A percentile compares a stretch with the other conserved stretches of the same genome.
These are phyloP conservation scores for Ogataea glucozyma DNA, from an alignment of 805 yeast species.

Conservation along the genomic window DNA sequence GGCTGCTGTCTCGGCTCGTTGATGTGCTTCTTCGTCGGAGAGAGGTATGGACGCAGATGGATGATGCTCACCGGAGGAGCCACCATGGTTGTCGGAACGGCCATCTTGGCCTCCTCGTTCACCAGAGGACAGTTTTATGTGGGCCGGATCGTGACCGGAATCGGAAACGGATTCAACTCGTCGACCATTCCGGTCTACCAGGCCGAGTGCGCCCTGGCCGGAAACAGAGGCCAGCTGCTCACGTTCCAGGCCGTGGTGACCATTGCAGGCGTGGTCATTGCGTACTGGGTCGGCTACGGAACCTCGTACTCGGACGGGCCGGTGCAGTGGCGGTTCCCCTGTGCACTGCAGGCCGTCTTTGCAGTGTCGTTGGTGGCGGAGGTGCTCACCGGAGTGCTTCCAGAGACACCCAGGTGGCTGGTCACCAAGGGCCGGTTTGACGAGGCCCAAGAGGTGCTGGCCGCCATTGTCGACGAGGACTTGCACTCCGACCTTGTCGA, in stretches of 20 bases:
- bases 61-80: slow-evolving; percentile 38
- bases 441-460: slow-evolving; percentile 41
- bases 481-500: slow-evolving; percentile 9
- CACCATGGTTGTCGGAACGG: slow-evolving; percentile 38
- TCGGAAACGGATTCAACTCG: slow-evolving; percentile 47
- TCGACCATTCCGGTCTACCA: slow-evolving; percentile 50
- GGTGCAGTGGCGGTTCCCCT: slow-evolving; percentile 47
- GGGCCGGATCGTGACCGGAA: slow-evolving; percentile 45
- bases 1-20: slow-evolving; percentile 46
- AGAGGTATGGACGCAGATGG: slow-evolving; percentile 42
- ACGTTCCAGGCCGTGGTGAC: slow-evolving; percentile 40
- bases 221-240: slow-evolving; percentile 40
- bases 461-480: slow-evolving; percentile 36
- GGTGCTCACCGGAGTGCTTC: slow-evolving; percentile 25
- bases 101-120: slow-evolving; percentile 31
- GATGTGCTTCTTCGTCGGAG: slow-evolving; percentile 28
- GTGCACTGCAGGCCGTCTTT: slow-evolving; percentile 45
- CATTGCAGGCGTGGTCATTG: slow-evolving; percentile 44
- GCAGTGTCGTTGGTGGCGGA: slow-evolving; percentile 38
- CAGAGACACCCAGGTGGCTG: slow-evolving; percentile 62
- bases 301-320: slow-evolving; percentile 38
- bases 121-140: slow-evolving; percentile 46
- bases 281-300: slow-evolving; percentile 47
- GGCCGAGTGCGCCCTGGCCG: slow-evolving; percentile 43
- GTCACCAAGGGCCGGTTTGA: slow-evolving; percentile 43